Conservation (phyloP, 2,329 filamentous ascomycete species). For the Fusarium chlamydosporum region DNA sequence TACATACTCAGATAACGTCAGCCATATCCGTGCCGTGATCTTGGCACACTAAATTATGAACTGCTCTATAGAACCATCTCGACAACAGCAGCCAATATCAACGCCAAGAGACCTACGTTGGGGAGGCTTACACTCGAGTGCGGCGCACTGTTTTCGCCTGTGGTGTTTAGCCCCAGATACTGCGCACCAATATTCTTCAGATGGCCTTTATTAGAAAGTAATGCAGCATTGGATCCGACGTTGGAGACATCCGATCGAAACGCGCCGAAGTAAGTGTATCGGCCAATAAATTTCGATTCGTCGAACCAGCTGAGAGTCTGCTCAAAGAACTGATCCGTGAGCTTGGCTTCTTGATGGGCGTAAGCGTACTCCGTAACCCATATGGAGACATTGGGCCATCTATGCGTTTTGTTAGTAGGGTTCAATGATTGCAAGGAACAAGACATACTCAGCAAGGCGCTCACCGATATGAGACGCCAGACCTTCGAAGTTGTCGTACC, state of each 20-base stretch:
- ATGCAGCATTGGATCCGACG: constrained; percentile 78
- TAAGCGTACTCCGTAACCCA: constrained; percentile 86
- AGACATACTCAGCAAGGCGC: constrained; percentile 54
- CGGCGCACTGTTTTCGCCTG: constrained; percentile 55
- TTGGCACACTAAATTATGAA: no score
- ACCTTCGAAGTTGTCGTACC: constrained; percentile 78
- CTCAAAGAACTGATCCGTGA: constrained; percentile 78
- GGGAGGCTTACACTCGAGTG: constrained; percentile 5
- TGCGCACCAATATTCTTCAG: constrained; percentile 82
- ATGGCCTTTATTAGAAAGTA: constrained; percentile 76
- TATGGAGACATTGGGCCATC: constrained; percentile 72
- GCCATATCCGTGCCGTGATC: no score
- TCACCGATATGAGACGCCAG: constrained; percentile 76
- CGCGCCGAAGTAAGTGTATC: constrained; percentile 82
- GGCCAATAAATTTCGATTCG: constrained; percentile 65
- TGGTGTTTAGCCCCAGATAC: constrained; percentile 75
- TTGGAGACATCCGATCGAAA: constrained; percentile 80
- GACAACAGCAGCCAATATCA: constrained; percentile 18
- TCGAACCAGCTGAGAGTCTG: constrained; percentile 76
- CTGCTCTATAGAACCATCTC: constrained; percentile 15
- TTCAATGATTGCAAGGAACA: not conserved
- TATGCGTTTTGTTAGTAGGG: constrained; percentile 45
- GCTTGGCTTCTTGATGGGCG: constrained; percentile 67
- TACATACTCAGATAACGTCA: rapidly evolving
- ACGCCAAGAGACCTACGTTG: constrained; percentile 8